Evolutionary conservation across 2,329 filamentous ascomycete genomes (phyloP).

Genomic region (Botrytis byssoidea): DNA sequence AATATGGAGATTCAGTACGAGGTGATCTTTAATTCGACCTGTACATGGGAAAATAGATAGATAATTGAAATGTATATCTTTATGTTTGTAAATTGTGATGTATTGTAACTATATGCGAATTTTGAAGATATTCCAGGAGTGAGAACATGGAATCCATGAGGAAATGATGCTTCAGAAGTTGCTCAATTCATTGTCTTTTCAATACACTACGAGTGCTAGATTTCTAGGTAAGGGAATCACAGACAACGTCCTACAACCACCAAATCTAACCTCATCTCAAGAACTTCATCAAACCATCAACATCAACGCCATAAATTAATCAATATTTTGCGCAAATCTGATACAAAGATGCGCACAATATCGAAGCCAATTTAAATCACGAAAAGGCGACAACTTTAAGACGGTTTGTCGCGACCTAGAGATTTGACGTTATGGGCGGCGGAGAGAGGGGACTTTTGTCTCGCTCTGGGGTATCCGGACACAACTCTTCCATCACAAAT

Average conservation of each 20-base stretch:
- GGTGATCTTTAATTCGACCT: slow-evolving; percentile 9
- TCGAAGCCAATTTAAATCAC: slow-evolving; percentile 30
- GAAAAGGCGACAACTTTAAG: slow-evolving; percentile 28
- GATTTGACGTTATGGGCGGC: slow-evolving; percentile 22
- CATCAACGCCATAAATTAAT: slow-evolving; percentile 19
- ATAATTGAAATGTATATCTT: slow-evolving; percentile 10
- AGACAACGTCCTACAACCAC: slow-evolving; percentile 22
- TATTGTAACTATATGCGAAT: not conserved
- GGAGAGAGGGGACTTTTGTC: slow-evolving; percentile 32
- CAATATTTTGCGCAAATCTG: slow-evolving; percentile 21
- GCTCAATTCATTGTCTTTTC: slow-evolving; percentile 18
- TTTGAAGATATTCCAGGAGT: not conserved
- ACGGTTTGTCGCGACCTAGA: slow-evolving; percentile 32
- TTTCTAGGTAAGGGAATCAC: slow-evolving; percentile 20
- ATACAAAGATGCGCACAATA: slow-evolving; percentile 20
- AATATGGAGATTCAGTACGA: slow-evolving; percentile 18
- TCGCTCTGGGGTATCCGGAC: slow-evolving; percentile 29
- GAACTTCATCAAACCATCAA: slow-evolving; percentile 21
- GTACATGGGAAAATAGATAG: slow-evolving; percentile 2
- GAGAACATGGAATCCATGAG: not conserved
- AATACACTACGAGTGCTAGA: slow-evolving; percentile 19
- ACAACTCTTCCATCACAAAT: slow-evolving; percentile 31
- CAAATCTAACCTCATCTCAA: slow-evolving; percentile 17
- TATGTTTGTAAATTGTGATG: slow-evolving; percentile 12
- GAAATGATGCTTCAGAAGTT: not conserved